Conservation (phyloP, 257 asterid genomes). For the Ligustrum vulgare region DNA sequence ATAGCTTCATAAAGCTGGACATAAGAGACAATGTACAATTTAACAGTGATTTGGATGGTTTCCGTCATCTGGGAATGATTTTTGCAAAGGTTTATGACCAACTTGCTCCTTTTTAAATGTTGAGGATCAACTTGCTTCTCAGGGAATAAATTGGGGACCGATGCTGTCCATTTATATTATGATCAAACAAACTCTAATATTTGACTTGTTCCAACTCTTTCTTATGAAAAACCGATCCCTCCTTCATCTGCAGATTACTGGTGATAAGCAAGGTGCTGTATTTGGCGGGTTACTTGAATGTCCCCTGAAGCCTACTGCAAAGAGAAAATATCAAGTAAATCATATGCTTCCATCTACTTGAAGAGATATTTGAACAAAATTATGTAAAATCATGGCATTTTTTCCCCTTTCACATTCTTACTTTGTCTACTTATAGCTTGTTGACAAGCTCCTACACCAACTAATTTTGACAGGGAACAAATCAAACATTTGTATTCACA, state of each 20-base stretch:
- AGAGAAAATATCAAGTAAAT: slow-evolving; percentile 85
- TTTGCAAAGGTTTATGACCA: neutral
- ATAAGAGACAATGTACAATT: neutral
- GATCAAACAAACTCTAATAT: neutral
- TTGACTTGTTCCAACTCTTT: slow-evolving; percentile 5
- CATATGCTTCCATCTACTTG: slow-evolving; percentile 12
- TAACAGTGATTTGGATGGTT: neutral
- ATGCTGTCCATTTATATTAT: neutral
- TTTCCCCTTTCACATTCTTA: slow-evolving; percentile 4
- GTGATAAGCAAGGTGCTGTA: slow-evolving; percentile 89
- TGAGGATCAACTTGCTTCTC: neutral
- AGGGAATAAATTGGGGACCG: neutral
- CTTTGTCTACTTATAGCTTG: slow-evolving; percentile 1
- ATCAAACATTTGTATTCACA: slow-evolving; percentile 86
- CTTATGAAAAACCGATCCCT: neutral
- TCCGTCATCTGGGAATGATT: neutral
- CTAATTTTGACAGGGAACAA: slow-evolving; percentile 64
- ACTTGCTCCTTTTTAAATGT: neutral
- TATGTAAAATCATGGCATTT: neutral
- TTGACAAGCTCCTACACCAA: slow-evolving; percentile 17
- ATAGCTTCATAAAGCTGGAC: neutral
- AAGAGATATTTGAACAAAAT: neutral
- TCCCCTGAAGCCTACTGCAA: slow-evolving; percentile 80
- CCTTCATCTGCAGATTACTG: slow-evolving; percentile 63
- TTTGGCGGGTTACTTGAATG: slow-evolving; percentile 96